These are phyloP conservation scores for Neonectria hederae DNA, from an alignment of 2,329 filamentous ascomycete species.

Conservation along the genomic window DNA sequence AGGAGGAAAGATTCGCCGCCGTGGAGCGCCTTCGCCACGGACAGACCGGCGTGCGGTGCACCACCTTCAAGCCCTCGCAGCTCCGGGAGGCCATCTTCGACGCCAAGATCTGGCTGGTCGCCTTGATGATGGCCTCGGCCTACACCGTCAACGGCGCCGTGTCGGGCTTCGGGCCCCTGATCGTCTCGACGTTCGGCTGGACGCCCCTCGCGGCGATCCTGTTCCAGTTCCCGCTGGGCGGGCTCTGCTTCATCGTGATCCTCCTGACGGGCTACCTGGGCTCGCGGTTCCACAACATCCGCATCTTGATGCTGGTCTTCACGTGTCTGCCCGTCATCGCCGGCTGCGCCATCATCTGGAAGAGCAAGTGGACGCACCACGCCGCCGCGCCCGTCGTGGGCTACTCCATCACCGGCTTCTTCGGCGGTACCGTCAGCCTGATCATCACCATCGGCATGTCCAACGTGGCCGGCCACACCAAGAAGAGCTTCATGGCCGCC, in stretches of 20 bases:
- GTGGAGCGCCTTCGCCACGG: conserved; percentile 70
- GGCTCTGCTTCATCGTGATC: conserved; percentile 72
- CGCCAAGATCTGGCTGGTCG: conserved; percentile 70
- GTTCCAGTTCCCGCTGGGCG: conserved; percentile 79
- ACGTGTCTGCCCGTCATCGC: conserved; percentile 80
- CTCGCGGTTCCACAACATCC: conserved; percentile 67
- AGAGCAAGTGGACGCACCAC: conserved; percentile 69
- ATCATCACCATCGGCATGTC: conserved; percentile 64
- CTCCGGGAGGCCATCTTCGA: conserved; percentile 67
- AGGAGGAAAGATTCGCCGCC: conserved; percentile 69
- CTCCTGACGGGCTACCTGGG: conserved; percentile 72
- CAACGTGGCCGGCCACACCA: conserved; percentile 80
- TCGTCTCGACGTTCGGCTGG: conserved; percentile 77
- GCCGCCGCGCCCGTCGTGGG: conserved; percentile 74
- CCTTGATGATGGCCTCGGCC: conserved; percentile 74
- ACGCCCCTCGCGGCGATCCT: conserved; percentile 71
- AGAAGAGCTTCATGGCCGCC: conserved; percentile 80
- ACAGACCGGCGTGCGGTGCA: conserved; percentile 71
- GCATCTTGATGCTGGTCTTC: conserved; percentile 70
- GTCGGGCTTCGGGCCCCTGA: conserved; percentile 75
- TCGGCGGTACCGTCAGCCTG: conserved; percentile 73
- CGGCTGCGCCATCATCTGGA: conserved; percentile 80
- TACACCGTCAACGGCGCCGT: conserved; percentile 79
- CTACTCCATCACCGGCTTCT: conserved; percentile 78
- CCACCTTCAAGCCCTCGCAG: conserved; percentile 67